Base-by-base conservation (phyloP, 306 rosid species). In the Styphnolobium japonicum region DNA sequence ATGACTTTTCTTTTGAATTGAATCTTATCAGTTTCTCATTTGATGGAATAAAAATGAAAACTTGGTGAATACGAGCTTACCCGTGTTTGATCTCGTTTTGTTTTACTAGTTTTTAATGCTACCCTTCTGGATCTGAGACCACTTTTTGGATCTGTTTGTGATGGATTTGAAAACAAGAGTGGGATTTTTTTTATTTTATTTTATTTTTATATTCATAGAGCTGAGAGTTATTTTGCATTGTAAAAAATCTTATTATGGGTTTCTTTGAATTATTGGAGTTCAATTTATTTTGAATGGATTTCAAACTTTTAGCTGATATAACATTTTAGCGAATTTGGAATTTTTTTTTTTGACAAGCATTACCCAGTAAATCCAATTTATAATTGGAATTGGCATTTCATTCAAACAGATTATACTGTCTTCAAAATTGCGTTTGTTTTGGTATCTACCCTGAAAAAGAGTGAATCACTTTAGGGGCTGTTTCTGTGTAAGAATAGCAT, bases 81-180 rank as follows among this genome's bases (percentile, higher is more conserved):
- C 18, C 21, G 0, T 49, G 43, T 56, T 63, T 82, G 78, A 81
- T 81, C 81, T 73, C 75, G 11, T 23, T 43, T 4, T 40, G 34
- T 64, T 5, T 23, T 4, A 19, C 5, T 71, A 6, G 18, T 76
- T 66, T 63, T 48, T 16, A 73, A 27, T 31, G 53, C 21, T 52
- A 33, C 60, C 52, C 75, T 66, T 60, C 58, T 67, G 88, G 82
- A 86, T 85, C 84, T 81, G 81, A 58, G 23, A 18, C 75, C 46
- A 39, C 37, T 27, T 57, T 48, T 22, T 39, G 36, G 80, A 76
- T 83, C 80, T 71, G 67, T 67, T 18, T 67, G 53, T 52, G 48
- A 63, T 81, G n/a, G 60, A 19, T 71, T 48, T 51, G 49, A 15
- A 12, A 43, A 52, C 60, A 33, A 39, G 18, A 45, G 72, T 49